Conservation (phyloP, 169 alveolate genomes). For the Perkinsus marinus region DNA sequence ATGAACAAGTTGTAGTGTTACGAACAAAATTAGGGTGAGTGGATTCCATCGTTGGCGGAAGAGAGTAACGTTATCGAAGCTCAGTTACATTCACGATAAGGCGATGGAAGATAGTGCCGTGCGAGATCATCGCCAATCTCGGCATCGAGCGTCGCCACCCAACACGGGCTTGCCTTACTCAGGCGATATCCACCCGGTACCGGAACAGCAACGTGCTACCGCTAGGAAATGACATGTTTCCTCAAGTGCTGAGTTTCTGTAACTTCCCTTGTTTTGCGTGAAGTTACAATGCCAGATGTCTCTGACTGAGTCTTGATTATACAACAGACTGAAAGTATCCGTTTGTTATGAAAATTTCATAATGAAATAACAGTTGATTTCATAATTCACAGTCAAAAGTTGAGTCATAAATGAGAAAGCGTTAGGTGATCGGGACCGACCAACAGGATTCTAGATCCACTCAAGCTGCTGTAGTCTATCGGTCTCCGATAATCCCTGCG, state of each 20-base stretch:
- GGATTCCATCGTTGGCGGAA: neutral
- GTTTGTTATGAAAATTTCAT: too few species aligned
- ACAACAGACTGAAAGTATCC: too few species aligned
- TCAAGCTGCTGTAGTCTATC: too few species aligned
- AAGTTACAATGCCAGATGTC: neutral
- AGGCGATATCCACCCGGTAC: neutral
- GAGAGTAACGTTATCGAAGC: neutral
- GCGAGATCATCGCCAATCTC: neutral
- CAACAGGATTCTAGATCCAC: too few species aligned
- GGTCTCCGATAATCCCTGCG: too few species aligned
- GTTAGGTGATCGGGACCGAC: too few species aligned
- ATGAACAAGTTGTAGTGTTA: constrained; percentile 33
- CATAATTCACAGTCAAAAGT: too few species aligned
- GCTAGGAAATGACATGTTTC: neutral
- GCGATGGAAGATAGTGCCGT: neutral
- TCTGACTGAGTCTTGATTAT: too few species aligned
- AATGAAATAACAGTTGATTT: too few species aligned
- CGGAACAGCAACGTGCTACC: neutral
- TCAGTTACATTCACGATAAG: neutral
- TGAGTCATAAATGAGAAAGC: too few species aligned
- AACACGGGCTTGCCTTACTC: neutral
- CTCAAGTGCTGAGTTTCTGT: neutral
- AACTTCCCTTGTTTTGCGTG: neutral
- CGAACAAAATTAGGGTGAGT: neutral
- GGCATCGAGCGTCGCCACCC: neutral